phyloP scores from a whole-genome alignment of 2,329 filamentous ascomycete genomes.

The Fusarium napiforme region DNA sequence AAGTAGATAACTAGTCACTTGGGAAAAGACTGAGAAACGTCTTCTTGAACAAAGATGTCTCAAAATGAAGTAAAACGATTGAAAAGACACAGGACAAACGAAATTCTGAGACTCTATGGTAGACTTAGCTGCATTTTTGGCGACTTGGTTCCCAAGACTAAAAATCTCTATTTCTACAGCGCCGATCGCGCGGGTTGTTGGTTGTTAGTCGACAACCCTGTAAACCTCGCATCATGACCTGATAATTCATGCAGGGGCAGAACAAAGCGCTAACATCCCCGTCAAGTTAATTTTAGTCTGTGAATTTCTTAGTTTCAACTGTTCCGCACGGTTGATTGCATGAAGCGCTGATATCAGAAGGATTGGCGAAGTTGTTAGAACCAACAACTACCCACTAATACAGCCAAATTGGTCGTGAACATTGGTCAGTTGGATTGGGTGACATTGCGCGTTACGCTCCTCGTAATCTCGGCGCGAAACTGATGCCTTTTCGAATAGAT shows the following conservation, averaged over 20 bases:
- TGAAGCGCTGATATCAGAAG: not conserved
- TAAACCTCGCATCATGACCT: not conserved
- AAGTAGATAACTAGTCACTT: no score
- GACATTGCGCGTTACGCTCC: not conserved
- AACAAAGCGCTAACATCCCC: not conserved
- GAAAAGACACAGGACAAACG: no score
- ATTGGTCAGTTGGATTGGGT: not conserved
- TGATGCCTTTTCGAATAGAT: not conserved
- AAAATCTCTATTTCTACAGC: no score
- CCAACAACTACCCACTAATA: not conserved
- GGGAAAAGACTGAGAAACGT: no score
- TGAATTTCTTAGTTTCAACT: fast-evolving
- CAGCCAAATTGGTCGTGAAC: not conserved
- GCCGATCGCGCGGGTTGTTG: not conserved
- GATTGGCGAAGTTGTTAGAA: not conserved
- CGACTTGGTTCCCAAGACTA: no score
- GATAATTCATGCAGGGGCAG: not conserved
- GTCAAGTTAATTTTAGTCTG: fast-evolving
- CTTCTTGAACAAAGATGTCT: no score
- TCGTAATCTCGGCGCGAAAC: not conserved
- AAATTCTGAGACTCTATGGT: no score
- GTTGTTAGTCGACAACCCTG: not conserved
- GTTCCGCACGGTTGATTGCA: fast-evolving
- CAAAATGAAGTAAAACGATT: no score
- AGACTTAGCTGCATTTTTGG: no score